Evolutionary conservation across 306 rosid genomes (phyloP), one percentile per base, ranked within the genome.

Genomic region (Luffa aegyptiaca): DNA sequence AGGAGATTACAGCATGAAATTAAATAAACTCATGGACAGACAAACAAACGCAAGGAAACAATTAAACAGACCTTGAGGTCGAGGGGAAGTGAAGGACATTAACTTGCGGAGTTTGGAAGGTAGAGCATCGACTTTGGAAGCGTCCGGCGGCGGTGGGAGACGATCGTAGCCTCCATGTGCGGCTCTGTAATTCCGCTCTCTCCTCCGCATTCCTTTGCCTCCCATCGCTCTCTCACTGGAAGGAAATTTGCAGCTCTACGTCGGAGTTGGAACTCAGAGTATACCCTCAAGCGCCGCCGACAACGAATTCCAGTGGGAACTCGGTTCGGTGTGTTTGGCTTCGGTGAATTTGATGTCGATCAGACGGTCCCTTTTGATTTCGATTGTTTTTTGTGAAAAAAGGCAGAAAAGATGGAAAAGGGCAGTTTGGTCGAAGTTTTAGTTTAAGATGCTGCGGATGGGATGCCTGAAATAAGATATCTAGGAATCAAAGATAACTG

Each of bases 121-220:
- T 35, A 95, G 53, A 80, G 89, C 87, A 9, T 95, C 92, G 76
- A 62, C 68, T 77, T 91, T 53, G 42, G 93, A 89, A 57, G 74
- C 21, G 46, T 84, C 79, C n/a, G 98, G 98, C 1, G 98, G 95
- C 1, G 97, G 98, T 42, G 98, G 98, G 9, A 94, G 98, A 57
- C 84, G 85, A 41, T 7, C 82, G 85, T 83, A 83, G 62, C 90
- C 90, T 31, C 98, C 98, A 62, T 94, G 97, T 17, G 98, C 93
- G 9, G 91, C 92, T 36, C 77, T 85, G 87, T 92, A 94, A 81
- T 94, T 94, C 78, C 91, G 90, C 88, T 91, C 97, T 86, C 98
- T 87, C 55, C 98, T 84, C 79, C 80, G 84, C 69, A 80, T 44
- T 80, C 97, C 98, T 81, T 88, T 91, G 0, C 92, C 92, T 62